Conservation (phyloP, 2,329 filamentous ascomycete genomes). For the Orbilia quercus region DNA sequence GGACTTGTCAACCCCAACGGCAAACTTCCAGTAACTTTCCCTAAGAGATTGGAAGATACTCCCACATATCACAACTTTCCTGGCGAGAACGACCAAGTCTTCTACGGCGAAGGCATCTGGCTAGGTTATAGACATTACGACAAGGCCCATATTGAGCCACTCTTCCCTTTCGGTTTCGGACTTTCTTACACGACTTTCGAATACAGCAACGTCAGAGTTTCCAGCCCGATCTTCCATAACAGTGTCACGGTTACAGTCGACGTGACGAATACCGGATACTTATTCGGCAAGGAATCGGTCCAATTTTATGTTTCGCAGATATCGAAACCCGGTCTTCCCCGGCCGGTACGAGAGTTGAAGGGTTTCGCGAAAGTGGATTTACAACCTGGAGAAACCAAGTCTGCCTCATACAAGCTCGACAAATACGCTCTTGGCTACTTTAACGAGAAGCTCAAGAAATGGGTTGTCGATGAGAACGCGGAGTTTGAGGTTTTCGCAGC, state of each 20-base stretch:
- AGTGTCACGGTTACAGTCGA: conserved; percentile 58
- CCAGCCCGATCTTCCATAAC: conserved; percentile 57
- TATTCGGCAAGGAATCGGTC: conserved; percentile 59
- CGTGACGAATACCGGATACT: conserved; percentile 60
- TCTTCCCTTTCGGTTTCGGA: conserved; percentile 83
- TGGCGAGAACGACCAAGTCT: conserved; percentile 74
- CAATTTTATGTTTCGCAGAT: conserved; percentile 61
- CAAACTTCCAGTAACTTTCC: conserved; percentile 80
- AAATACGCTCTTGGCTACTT: conserved; percentile 71
- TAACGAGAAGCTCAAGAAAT: conserved; percentile 63
- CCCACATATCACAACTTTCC: conserved; percentile 78
- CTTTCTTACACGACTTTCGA: conserved; percentile 79
- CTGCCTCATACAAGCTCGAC: conserved; percentile 64
- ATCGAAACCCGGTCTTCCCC: conserved; percentile 59
- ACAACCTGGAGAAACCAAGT: conserved; percentile 62
- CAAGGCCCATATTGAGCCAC: conserved; percentile 71
- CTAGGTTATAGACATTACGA: conserved; percentile 86
- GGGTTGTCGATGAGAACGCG: conserved; percentile 60
- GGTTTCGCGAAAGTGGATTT: conserved; percentile 65
- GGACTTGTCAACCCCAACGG: conserved; percentile 79
- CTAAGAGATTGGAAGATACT: conserved; percentile 74
- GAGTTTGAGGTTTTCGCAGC: conserved; percentile 59
- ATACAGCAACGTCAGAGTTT: conserved; percentile 58
- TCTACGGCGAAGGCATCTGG: conserved; percentile 84
- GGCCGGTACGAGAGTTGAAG: conserved; percentile 65